Base-by-base conservation (phyloP, 164 flowering plant genomes). In the Sedum album region DNA sequence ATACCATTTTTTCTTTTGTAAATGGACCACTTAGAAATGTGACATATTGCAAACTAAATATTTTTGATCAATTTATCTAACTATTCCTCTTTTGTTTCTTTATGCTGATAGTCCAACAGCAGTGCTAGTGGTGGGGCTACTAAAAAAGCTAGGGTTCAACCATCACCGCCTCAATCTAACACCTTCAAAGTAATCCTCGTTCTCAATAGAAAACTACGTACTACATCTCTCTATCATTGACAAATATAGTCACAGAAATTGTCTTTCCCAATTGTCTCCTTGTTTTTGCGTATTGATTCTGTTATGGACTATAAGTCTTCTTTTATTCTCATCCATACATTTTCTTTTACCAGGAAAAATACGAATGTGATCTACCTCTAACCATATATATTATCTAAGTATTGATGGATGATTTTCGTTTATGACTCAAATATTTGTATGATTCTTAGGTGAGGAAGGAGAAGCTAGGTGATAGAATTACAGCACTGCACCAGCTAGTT, bases 101-200 rank as follows among this genome's bases (percentile, higher is more conserved):
- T 35, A 35, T 25, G 38, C 30, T 53, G 28, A 35, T 31, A 89
- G 96, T 78, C 86, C 77, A 84, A 88, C 74, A 84, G 86, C 88
- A 53, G 30, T 85, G 76, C 79, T 71, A 72, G 64, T 66, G 91
- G 97, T 76, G 86, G 89, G 72, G 84, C 81, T 63, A 44, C 74
- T 48, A 89, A 91, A 88, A 91, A 86, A 78, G 86, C 97, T 69
- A 88, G 83, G 82, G 81, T 91, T 81, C 96, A 88, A 70, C 74
- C 85, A 44, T 79, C 90, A 60, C 72, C 91, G 72, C 66, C 79
- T 53, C 90, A 83, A 70, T 49, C 92, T 61, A 57, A 57, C 62
- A 72, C 85, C 65, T 77, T 86, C 86, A 89, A 89, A 93, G 95
- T 87, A 74, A 71, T 30, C 67, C 62, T 44, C 20, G 55, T 28